These are phyloP conservation scores for Aspergillus cejpii DNA, from an alignment of 2,329 filamentous ascomycete species.

Conservation along the genomic window DNA sequence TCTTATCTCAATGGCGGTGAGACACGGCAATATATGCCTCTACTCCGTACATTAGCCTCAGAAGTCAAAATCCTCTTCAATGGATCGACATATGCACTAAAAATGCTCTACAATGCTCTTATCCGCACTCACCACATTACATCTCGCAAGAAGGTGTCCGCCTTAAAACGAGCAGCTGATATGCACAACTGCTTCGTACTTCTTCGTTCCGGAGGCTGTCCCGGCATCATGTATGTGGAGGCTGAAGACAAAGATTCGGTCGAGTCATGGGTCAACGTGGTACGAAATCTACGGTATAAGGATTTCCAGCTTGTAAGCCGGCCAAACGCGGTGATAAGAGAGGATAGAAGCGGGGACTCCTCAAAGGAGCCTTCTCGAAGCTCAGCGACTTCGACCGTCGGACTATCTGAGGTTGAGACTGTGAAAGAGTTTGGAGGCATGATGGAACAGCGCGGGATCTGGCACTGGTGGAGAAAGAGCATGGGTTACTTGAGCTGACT, in stretches of 20 bases:
- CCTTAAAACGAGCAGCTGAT: slow-evolving; percentile 58
- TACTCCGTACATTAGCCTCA: neutral
- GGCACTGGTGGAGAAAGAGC: slow-evolving; percentile 59
- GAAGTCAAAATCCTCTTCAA: no score
- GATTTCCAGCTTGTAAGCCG: slow-evolving; percentile 60
- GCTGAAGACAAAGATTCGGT: slow-evolving; percentile 50
- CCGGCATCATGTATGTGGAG: slow-evolving; percentile 74
- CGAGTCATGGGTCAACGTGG: slow-evolving; percentile 56
- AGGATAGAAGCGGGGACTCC: slow-evolving; percentile 1
- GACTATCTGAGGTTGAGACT: slow-evolving; percentile 54
- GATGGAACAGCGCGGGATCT: slow-evolving; percentile 56
- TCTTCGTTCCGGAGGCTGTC: slow-evolving; percentile 60
- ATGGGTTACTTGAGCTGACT: slow-evolving; percentile 50
- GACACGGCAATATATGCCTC: neutral
- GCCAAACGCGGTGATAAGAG: slow-evolving; percentile 38
- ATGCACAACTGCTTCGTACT: slow-evolving; percentile 57
- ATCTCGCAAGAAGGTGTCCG: slow-evolving; percentile 64
- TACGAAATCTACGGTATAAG: slow-evolving; percentile 63
- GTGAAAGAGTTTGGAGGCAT: slow-evolving; percentile 58
- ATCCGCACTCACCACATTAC: slow-evolving; percentile 78
- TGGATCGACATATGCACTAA: no score
- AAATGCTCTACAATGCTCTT: slow-evolving; percentile 49
- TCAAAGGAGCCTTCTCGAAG: neutral
- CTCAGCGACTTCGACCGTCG: neutral
- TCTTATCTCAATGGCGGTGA: neutral